Conservation (phyloP, 2,329 filamentous ascomycete species). For the Beauveria brongniartii region DNA sequence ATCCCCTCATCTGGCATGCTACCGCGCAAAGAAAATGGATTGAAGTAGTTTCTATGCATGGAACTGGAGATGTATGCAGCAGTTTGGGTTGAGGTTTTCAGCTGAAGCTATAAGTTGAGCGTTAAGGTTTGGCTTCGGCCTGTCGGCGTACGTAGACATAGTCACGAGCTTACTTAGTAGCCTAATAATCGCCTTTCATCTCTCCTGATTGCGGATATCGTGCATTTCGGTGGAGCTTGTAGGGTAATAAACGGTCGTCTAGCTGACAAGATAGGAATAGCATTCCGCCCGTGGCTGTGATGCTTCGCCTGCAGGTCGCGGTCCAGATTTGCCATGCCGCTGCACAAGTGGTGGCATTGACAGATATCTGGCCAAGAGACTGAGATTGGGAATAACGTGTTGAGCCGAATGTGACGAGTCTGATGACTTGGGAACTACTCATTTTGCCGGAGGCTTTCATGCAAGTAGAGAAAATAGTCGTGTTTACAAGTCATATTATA, state of each 20-base stretch:
- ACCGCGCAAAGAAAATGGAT: not conserved
- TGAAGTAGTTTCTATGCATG: not conserved
- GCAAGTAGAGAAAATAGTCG: not conserved
- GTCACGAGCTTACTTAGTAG: constrained; percentile 2
- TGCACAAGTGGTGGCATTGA: not conserved
- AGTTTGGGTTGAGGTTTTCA: not conserved
- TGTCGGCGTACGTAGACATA: not conserved
- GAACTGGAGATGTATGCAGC: not conserved
- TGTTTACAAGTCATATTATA: not conserved
- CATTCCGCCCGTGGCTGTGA: not conserved
- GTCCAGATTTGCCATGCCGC: not conserved
- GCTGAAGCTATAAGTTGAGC: not conserved
- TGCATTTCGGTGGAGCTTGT: not conserved
- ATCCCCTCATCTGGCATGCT: not conserved
- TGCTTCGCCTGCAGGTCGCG: not conserved
- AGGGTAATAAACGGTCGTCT: not conserved
- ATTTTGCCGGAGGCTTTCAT: not conserved
- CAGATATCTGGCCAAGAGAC: no score
- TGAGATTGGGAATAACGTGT: no score
- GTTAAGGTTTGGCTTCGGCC: not conserved
- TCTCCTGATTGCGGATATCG: not conserved
- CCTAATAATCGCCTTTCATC: constrained; percentile 2
- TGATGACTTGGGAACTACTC: not conserved
- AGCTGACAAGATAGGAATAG: not conserved
- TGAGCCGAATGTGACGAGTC: not conserved